Evolutionary conservation across 306 rosid species (phyloP), one percentile per base, ranked within the genome.

Genomic region (Prunus armeniaca): DNA sequence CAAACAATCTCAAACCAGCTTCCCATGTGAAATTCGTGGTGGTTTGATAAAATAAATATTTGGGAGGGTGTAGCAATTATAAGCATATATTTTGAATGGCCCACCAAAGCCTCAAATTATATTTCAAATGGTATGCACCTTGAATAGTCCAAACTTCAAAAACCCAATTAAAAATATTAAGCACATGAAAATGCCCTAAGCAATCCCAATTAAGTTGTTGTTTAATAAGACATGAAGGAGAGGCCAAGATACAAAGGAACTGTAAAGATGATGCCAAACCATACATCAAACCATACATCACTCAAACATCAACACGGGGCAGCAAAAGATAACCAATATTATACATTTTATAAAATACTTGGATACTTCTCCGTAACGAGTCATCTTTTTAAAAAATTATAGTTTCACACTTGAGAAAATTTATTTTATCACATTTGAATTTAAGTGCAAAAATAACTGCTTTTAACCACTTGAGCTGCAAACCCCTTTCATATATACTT

Each of bases 21-120:
- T 76, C 65, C 47, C 47, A 76, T 22, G 65, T 54, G 73, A 66
- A 66, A 66, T 18, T 49, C 67, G 18, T 55, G 67, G 24, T 43
- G 67, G 47, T n/a, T 18, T 54, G 7, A 41, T 3, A 73, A 38
- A 76, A 73, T 4, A 46, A 73, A 58, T 9, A n/a, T 46, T 14
- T 11, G 9, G 24, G 55, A 2, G 58, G n/a, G 30, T 11, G n/a
- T 13, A n/a, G 34, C 38, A 60, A 25, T 25, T 6, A 8, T 30
- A 63, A 63, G 6, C 45, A 30, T 15, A 32, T 17, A 32, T 30
- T 63, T 38, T 63, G 22, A 28, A 25, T 27, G 28, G 15, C 63
- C 28, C 63, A 56, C 63, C 63, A 38, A 38, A 38, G 43, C 43
- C 43, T 38, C 43, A 38, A 38, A 38, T 38, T 38, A 38, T 38